phyloP scores from a whole-genome alignment of 352 stramenopile genomes.

The Globisporangium megalacanthum region DNA sequence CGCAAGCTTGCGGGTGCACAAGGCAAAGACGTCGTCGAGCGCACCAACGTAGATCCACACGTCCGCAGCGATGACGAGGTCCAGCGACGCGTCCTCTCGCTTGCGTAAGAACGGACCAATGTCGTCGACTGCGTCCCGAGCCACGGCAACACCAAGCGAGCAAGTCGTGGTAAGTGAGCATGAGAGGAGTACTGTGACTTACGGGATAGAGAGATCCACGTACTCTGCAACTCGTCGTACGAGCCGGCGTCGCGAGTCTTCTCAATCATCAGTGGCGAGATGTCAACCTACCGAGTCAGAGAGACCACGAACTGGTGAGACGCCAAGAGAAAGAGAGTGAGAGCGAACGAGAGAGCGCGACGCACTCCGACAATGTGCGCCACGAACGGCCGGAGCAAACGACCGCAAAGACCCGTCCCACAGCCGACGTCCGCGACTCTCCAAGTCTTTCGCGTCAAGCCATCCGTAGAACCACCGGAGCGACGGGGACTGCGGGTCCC shows the following conservation, averaged over 20 bases:
- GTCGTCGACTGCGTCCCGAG: constrained; percentile 28
- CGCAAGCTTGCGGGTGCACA: constrained; percentile 41
- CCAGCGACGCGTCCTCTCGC: constrained; percentile 32
- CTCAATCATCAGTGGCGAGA: constrained; percentile 78
- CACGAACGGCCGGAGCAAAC: constrained; percentile 51
- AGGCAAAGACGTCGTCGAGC: constrained; percentile 51
- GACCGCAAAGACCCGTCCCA: constrained; percentile 72
- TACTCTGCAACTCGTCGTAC: constrained; percentile 77
- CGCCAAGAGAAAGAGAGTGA: too few relatives aligned
- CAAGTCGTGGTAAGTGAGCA: too few relatives aligned
- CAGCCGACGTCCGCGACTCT: constrained; percentile 59
- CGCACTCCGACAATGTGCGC: constrained; percentile 51
- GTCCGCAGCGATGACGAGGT: constrained; percentile 71
- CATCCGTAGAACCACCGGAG: too few relatives aligned
- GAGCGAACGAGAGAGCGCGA: background rate
- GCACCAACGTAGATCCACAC: constrained; percentile 87
- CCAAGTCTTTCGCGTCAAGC: constrained; percentile 17
- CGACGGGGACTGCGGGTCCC: too few relatives aligned
- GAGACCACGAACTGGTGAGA: too few relatives aligned
- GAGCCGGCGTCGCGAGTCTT: constrained; percentile 52
- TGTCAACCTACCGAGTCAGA: constrained; percentile 43
- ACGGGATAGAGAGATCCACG: background rate
- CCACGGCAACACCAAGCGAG: too few relatives aligned
- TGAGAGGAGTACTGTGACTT: too few relatives aligned
- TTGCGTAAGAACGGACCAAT: constrained; percentile 49